A percentile compares a stretch with the other conserved stretches of the same genome.
These are phyloP conservation scores for Sabuloglossum arenarium DNA, from an alignment of 495 filamentous ascomycete species.

Conservation along the genomic window DNA sequence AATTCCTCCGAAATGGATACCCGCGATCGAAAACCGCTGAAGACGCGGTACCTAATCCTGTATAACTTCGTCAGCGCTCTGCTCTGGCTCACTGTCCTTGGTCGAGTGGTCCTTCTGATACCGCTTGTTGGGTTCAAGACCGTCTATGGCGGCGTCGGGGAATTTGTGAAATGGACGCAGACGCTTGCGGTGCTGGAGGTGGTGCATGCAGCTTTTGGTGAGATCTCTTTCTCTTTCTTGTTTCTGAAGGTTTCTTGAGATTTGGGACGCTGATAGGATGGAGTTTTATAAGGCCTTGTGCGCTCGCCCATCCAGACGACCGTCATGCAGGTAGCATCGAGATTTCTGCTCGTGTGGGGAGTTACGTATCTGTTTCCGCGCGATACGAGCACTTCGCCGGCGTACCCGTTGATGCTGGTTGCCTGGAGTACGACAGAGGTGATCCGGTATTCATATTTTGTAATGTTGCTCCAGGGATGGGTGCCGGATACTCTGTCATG, in stretches of 20 bases:
- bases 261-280: not conserved
- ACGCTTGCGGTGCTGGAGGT: conserved; percentile 67
- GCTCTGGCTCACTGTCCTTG: conserved; percentile 54
- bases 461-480: conserved; percentile 12
- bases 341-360: conserved; percentile 32
- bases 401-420: conserved; percentile 27
- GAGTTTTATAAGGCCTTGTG: conserved; percentile 21
- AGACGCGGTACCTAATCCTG: conserved; percentile 39
- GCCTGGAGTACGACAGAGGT: conserved; percentile 31
- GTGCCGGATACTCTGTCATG: conserved; percentile 22
- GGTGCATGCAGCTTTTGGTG: conserved; percentile 52
- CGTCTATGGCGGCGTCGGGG: conserved; percentile 31
- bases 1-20: not conserved
- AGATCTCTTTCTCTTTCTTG: conserved; percentile 2
- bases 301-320: conserved; percentile 31
- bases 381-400: conserved; percentile 14
- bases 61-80: conserved; percentile 64
- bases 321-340: conserved; percentile 29
- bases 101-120: conserved; percentile 30
- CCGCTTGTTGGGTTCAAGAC: conserved; percentile 27
- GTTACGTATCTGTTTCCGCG: conserved; percentile 23
- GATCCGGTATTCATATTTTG: conserved; percentile 31
- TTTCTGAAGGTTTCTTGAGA: not conserved
- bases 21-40: not conserved
- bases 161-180: conserved; percentile 59